Evolutionary conservation across 352 stramenopile species (phyloP).

Genomic region (Phytopythium boreale): DNA sequence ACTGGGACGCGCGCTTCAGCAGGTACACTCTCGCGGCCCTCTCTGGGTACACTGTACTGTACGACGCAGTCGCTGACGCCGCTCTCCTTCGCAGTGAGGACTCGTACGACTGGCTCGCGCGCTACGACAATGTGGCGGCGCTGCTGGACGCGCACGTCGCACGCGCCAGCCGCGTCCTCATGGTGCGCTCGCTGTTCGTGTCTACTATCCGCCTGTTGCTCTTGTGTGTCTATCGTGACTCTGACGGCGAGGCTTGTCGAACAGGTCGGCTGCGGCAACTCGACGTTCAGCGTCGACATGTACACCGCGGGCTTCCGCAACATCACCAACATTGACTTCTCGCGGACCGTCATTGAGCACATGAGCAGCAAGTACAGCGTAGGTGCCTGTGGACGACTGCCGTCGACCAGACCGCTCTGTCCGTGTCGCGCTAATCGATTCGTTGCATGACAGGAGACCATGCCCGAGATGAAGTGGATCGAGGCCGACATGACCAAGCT

Average conservation of each 20-base stretch:
- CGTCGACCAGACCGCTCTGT: too few relatives aligned
- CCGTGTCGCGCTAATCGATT: conserved; percentile 2
- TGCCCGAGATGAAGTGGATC: conserved; percentile 52
- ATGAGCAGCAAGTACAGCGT: conserved; percentile 62
- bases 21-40: too few relatives aligned
- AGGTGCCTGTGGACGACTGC: conserved; percentile 6
- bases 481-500: conserved; percentile 63
- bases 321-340: conserved; percentile 79
- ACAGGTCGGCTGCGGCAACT: conserved; percentile 79
- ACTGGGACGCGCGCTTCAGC: conserved; percentile 74
- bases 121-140: conserved; percentile 44
- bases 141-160: conserved; percentile 38
- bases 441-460: conserved; percentile 25
- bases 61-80: not conserved
- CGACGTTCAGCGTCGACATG: conserved; percentile 68
- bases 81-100: conserved; percentile 38
- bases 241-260: not conserved
- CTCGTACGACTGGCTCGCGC: conserved; percentile 74
- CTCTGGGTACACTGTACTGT: too few relatives aligned
- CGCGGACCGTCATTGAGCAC: conserved; percentile 53
- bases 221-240: not conserved
- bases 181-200: conserved; percentile 22
- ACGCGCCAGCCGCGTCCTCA: conserved; percentile 39
- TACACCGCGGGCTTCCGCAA: conserved; percentile 53
- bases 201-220: not conserved